Evolutionary conservation across 148 eudicot genomes (phyloP).

Genomic region (Fagopyrum esculentum): DNA sequence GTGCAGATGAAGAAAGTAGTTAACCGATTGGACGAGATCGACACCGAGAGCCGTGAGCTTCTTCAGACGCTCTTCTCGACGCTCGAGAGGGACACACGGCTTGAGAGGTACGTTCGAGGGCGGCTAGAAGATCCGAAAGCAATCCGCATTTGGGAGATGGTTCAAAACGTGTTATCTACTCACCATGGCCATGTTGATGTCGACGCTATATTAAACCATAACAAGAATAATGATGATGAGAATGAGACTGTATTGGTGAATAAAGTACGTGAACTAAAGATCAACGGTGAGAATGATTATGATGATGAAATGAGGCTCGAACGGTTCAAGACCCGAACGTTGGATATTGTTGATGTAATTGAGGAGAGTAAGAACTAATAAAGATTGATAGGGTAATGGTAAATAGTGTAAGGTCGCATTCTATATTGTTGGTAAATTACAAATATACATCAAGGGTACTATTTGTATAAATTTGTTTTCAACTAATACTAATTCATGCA

Average conservation of each 20-base stretch:
- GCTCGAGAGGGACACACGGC: slow-evolving; percentile 23
- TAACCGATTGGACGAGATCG: slow-evolving; percentile 23
- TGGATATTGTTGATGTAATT: neutral
- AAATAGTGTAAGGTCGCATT: too few species aligned
- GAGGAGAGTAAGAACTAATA: neutral
- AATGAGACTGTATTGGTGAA: neutral
- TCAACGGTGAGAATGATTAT: neutral
- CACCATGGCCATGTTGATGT: slow-evolving; percentile 11
- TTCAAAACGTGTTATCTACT: slow-evolving; percentile 22
- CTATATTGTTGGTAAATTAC: too few species aligned
- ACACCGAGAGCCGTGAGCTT: slow-evolving; percentile 20
- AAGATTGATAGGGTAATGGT: too few species aligned
- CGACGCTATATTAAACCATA: neutral
- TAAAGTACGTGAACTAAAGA: slow-evolving; percentile 5
- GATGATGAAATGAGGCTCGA: neutral
- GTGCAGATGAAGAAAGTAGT: slow-evolving; percentile 19
- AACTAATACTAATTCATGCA: too few species aligned
- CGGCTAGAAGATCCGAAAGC: slow-evolving; percentile 26
- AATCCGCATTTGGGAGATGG: slow-evolving; percentile 27
- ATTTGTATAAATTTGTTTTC: too few species aligned
- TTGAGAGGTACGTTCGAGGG: slow-evolving; percentile 18
- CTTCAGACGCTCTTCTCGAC: slow-evolving; percentile 21
- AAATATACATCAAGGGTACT: too few species aligned
- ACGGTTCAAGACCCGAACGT: slow-evolving; percentile 12
- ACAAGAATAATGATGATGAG: neutral